phyloP scores from a whole-genome alignment of 129 eudicot species.

The Lonicera japonica region DNA sequence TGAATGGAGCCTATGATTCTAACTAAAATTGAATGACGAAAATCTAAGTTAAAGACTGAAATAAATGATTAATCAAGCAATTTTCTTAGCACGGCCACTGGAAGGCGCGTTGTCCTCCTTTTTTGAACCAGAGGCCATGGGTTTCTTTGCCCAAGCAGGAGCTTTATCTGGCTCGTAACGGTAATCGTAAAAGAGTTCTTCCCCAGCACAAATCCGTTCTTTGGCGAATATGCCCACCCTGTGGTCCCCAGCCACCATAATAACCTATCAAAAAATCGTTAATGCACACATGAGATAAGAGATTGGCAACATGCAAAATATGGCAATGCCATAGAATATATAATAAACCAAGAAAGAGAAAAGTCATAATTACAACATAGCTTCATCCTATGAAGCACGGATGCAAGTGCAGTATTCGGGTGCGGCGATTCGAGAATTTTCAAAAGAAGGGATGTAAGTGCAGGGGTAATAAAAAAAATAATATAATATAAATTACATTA shows the following conservation, averaged over 20 bases:
- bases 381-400: too few relatives aligned
- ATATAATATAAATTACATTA: too few relatives aligned
- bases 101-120: conserved; percentile 70
- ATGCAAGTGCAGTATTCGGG: too few relatives aligned
- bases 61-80: conserved; percentile 41
- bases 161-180: conserved; percentile 91
- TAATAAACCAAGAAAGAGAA: too few relatives aligned
- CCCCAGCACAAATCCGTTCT: conserved; percentile 81
- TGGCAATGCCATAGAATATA: not conserved
- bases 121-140: conserved; percentile 70
- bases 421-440: too few relatives aligned
- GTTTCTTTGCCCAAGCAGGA: conserved; percentile 95
- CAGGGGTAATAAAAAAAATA: too few relatives aligned
- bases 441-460: too few relatives aligned
- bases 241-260: conserved; percentile 98
- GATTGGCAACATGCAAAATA: not conserved
- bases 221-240: conserved; percentile 96
- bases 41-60: conserved; percentile 2
- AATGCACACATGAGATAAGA: not conserved
- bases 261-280: conserved; percentile 48
- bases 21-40: conserved; percentile 23
- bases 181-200: conserved; percentile 88
- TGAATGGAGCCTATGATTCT: conserved; percentile 11
- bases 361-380: not conserved
- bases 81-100: conserved; percentile 86